These are phyloP conservation scores for Aureobasidium uvarum DNA, from an alignment of 2,329 filamentous ascomycete genomes.

Conservation along the genomic window DNA sequence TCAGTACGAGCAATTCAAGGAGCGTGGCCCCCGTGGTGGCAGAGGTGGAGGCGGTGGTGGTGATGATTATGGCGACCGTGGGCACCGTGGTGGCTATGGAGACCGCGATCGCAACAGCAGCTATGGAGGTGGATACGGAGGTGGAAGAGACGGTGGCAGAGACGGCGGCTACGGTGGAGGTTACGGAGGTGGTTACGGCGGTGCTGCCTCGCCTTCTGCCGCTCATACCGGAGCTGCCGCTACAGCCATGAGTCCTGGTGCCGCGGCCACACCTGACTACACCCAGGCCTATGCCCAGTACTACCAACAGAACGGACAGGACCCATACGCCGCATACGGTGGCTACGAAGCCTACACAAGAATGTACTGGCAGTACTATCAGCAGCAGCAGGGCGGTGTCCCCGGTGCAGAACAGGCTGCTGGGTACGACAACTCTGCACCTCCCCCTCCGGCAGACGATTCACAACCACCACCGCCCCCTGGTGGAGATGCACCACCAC, in stretches of 20 bases:
- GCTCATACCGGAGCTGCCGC: constrained; percentile 31
- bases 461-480: constrained; percentile 29
- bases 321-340: constrained; percentile 86
- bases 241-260: constrained; percentile 34
- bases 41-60: constrained; percentile 43
- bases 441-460: constrained; percentile 31
- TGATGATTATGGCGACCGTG: constrained; percentile 44
- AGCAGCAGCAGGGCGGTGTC: constrained; percentile 28
- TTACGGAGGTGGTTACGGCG: constrained; percentile 26
- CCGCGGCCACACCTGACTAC: constrained; percentile 56
- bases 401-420: constrained; percentile 11
- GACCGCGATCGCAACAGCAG: constrained; percentile 37
- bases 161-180: constrained; percentile 30
- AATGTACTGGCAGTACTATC: constrained; percentile 30
- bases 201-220: constrained; percentile 34
- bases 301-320: constrained; percentile 57
- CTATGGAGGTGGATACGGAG: constrained; percentile 33
- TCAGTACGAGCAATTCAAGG: constrained; percentile 88
- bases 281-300: constrained; percentile 79
- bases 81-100: constrained; percentile 41
- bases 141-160: constrained; percentile 34
- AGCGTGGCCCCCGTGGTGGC: constrained; percentile 54
- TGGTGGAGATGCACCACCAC: constrained; percentile 43
- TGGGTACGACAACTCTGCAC: constrained; percentile 41
- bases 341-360: constrained; percentile 52